Base-by-base conservation (phyloP, 805 yeast species). In the Yarrowia deformans region DNA sequence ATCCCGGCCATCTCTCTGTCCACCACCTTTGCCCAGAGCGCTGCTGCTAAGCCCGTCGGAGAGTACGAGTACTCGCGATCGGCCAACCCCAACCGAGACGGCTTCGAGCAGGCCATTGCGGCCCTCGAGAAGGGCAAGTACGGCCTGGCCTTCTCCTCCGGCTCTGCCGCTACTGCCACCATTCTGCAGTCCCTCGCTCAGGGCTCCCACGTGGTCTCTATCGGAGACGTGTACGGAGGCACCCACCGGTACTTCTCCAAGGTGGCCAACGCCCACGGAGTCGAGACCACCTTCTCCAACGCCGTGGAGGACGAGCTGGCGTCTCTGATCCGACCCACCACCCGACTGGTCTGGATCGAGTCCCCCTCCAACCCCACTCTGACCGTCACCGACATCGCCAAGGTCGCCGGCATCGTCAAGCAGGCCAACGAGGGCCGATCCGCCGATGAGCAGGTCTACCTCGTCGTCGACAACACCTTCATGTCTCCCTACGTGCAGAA, bases 141-240 rank as follows among this genome's bases (percentile, higher is more conserved):
- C 77, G 79, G 75, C 13, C 79, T 91, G 70, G 97, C 94, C 18
- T 88, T 90, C 77, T 80, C 90, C 45, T 90, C 96, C n/a, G 97
- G 97, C 67, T 88, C 93, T 64, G 96, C 97, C 63, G 84, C 91
- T 71, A 90, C 96, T 54, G 91, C 95, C 34, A 84, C 88, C 73
- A 82, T 91, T 54, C 81, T 90, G 75, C 97, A 91, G 79, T 84
- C 90, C 40, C 81, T 91, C 74, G 88, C 90, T 54, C 84, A 85
- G 72, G 89, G 88, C 60, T 83, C 90, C 50, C 95, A 91, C 76
- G 89, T 90, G 50, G 82, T 91, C 63, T 87, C 92, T 58, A 87
- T 90, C 75, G 93, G 90, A 74, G 97, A 91, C 75, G 97, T 91
- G 58, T 91, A 91, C 79, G 97, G 97, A 71, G 97, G 97, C 74